phyloP scores from a whole-genome alignment of 78 protist genomes.

The Fonticula alba region DNA sequence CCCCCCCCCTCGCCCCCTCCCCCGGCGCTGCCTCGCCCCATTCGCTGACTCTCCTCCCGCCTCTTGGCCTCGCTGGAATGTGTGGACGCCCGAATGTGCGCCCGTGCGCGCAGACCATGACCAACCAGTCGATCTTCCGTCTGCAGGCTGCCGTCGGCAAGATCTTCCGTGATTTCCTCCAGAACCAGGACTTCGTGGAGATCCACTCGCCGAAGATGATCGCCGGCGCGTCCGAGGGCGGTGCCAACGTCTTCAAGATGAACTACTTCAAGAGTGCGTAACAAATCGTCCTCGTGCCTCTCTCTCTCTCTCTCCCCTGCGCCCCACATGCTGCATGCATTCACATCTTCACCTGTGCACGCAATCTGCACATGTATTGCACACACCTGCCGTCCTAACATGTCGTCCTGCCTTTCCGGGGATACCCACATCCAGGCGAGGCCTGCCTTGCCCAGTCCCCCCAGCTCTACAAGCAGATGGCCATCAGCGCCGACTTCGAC shows the following conservation, averaged over 20 bases:
- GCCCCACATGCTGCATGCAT: neutral
- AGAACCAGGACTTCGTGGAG: conserved; percentile 56
- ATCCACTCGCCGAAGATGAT: conserved; percentile 95
- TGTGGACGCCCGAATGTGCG: neutral
- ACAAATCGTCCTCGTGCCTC: neutral
- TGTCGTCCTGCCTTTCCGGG: too few relatives aligned
- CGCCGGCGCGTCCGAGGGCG: conserved; percentile 79
- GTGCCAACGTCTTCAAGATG: conserved; percentile 84
- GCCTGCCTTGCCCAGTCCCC: conserved; percentile 94
- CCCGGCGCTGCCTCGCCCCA: neutral
- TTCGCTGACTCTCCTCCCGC: conserved; percentile 2
- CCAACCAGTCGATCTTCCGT: conserved; percentile 76
- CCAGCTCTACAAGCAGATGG: conserved; percentile 98
- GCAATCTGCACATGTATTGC: too few relatives aligned
- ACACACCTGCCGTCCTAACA: neutral
- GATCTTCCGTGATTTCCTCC: conserved; percentile 26
- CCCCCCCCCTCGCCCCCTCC: too few relatives aligned
- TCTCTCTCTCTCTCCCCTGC: neutral
- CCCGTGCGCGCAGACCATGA: conserved; percentile 29
- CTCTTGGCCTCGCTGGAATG: neutral
- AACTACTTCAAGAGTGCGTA: conserved; percentile 57
- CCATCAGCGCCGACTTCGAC: conserved; percentile 73
- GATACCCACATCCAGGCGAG: neutral
- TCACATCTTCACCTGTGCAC: too few relatives aligned
- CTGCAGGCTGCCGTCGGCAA: conserved; percentile 33